Base-by-base conservation (phyloP, 2,329 filamentous ascomycete genomes). In the Xylaria sp. region DNA sequence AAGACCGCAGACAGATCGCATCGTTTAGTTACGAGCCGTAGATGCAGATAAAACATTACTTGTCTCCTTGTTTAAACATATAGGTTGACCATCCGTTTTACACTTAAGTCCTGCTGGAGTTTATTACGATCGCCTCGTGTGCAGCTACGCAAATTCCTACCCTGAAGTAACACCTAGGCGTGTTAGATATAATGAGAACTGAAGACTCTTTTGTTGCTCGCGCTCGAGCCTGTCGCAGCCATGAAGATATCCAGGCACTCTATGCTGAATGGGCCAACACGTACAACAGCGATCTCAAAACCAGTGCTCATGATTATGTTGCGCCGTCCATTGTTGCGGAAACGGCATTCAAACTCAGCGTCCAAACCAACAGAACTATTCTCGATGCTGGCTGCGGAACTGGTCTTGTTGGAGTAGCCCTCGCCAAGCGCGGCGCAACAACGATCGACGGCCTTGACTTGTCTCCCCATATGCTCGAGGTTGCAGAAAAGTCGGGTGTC, bases 351-450 rank as follows among this genome's bases (percentile, higher is more conserved):
- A 45, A 77, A 65, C 68, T 79, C 20, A 73, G 72, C 75, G 33
- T 70, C 44, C 70, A 82, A 1, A 20, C 29, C 38, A 22, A 59
- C 22, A 39, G 22, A 10, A 3, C 7, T 5, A 22, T 87, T 62
- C 79, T 86, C 0, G 85, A 87, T 65, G 85, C 85, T 25, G 85
- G 85, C n/a, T 87, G 85, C 64, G 85, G 85, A 3, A 87, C 85
- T 0, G 85, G 85, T 0, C 80, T 86, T 9, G 84, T 86, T 11
- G 85, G 84, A 3, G 73, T 80, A 22, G 81, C 81, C 29, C 80
- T 87, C 3, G 78, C 80, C 25, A 75, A 79, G 42, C 73, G 78
- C 36, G 81, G 82, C 2, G 81, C 80, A 3, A 78, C 78, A 42
- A 76, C 78, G n/a, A 80, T 87, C 47, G 83, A 86, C 57, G 86